Percentiles rank a stretch among this genome's conserved stretches.
Evolutionary conservation across 2,329 filamentous ascomycete genomes (phyloP).

Genomic region (Ampelomyces quisqualis): DNA sequence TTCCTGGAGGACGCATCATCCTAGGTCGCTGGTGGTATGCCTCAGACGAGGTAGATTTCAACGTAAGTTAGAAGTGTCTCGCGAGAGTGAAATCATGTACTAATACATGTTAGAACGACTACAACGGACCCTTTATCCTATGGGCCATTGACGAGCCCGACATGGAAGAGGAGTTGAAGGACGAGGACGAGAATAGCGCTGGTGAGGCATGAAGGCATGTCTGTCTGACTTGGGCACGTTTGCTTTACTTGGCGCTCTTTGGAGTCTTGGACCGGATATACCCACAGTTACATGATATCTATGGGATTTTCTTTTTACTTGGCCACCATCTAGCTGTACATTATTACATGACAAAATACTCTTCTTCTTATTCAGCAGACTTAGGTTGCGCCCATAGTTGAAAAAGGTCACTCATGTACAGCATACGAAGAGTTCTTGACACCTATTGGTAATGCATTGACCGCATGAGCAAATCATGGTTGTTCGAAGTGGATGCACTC

Average conservation of each 20-base stretch:
- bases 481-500: too few relatives aligned
- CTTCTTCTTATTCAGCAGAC: too few relatives aligned
- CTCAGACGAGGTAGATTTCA: slow-evolving; percentile 21
- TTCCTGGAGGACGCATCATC: slow-evolving; percentile 51
- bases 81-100: not conserved
- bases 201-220: not conserved
- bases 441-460: too few relatives aligned
- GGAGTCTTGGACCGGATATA: not conserved
- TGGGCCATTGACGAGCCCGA: slow-evolving; percentile 43
- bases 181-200: slow-evolving; percentile 3
- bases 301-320: not conserved
- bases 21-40: slow-evolving; percentile 53
- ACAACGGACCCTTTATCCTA: slow-evolving; percentile 30
- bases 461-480: too few relatives aligned
- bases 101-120: slow-evolving; percentile 19
- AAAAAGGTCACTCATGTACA: too few relatives aligned
- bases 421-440: too few relatives aligned
- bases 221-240: not conserved
- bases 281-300: not conserved
- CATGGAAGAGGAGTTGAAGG: slow-evolving; percentile 5
- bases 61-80: slow-evolving; percentile 17
- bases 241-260: not conserved
- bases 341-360: too few relatives aligned
- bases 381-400: too few relatives aligned
- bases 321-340: not conserved